Evolutionary conservation across 2,329 filamentous ascomycete species (phyloP), one percentile per base, ranked within the genome.

Genomic region (Ascosphaera aggregata): DNA sequence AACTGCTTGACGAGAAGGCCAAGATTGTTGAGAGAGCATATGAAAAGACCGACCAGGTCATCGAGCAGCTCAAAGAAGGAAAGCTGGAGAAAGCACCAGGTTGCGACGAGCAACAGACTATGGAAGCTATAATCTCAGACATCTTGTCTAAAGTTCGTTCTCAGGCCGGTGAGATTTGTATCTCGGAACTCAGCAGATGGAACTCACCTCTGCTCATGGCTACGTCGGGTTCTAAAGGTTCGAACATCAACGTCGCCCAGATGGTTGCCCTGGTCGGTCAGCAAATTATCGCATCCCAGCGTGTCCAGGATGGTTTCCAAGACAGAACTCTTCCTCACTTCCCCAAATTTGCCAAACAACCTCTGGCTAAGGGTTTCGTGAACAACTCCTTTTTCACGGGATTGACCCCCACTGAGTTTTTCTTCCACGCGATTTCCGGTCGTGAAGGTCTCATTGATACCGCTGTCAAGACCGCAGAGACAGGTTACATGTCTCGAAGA

Each of bases 341-440:
- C 60, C 93, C 89, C 46, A 98, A 98, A 65, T 91, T 98, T 50
- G 91, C 98, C 57, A 98, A 95, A 58, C 95, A 86, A 16, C 84
- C 89, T 9, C 85, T 94, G 55, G 86, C 89, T 36, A 77, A 89
- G 63, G 89, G 89, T 34, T 98, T 98, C 53, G 89, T 98, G 16
- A 89, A 98, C 59, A 98, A 98, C 61, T 98, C 89, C 0, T 98
- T 98, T 51, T 71, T 98, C 9, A 80, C 89, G 65, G 89, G 89
- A 41, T 64, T 98, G 42, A 98, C 91, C 0, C 89, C 89, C 0
- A 77, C 80, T 1, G 89, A 98, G 49, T 98, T 98, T 63, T 98
- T 94, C 65, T 98, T 98, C 69, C 89, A 98, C 70, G 89, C 89
- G 54, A 98, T 98, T 89, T 89, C 89, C 67, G 89, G 89, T 82